Base-by-base conservation (phyloP, 257 asterid genomes). In the Schizonepeta tenuifolia region DNA sequence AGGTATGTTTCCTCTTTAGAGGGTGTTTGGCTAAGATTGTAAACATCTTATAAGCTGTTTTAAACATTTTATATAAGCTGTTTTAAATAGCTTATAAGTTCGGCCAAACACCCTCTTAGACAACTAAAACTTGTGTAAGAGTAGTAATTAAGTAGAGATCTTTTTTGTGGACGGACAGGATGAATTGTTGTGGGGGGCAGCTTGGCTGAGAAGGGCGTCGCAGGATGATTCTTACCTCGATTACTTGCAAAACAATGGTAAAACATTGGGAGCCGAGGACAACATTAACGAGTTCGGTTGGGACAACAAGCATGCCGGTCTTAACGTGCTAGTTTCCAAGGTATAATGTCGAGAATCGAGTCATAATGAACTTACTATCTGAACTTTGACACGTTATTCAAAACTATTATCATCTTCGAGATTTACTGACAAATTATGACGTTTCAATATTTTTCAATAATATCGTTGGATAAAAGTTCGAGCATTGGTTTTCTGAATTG, bases 231-330 rank as follows among this genome's bases (percentile, higher is more conserved):
- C 86, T 64, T 95, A 95, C 79, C 92, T 90, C 43, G 73, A 68
- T 72, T 95, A 95, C 91, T 62, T 95, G 69, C 92, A 95, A 70
- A 71, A 78, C 87, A 92, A 95, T 70, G 89, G 89, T 6, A 91
- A 92, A 78, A 87, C 96, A 28, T 81, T 95, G 1, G 99, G 99
- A 6, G 97, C 97, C 0, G 96, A 87, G 22, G 99, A 95, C 76
- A 92, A 84, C 40, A 89, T 84, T 14, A 85, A 95, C 40, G 99
- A 95, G 79, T 95, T 95, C 24, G 99, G 99, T 12, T 95, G 99
- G 98, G 99, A 95, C 82, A 92, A 95, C 71, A 95, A 95, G 82
- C 98, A 95, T 66, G 99, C 98, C 6, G 99, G 98, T 49, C 78
- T 95, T 15, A 92, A 92, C 49, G 97, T 95, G 49, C 94, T 95